phyloP scores from a whole-genome alignment of 495 filamentous ascomycete species.

The Extremus antarcticus region DNA sequence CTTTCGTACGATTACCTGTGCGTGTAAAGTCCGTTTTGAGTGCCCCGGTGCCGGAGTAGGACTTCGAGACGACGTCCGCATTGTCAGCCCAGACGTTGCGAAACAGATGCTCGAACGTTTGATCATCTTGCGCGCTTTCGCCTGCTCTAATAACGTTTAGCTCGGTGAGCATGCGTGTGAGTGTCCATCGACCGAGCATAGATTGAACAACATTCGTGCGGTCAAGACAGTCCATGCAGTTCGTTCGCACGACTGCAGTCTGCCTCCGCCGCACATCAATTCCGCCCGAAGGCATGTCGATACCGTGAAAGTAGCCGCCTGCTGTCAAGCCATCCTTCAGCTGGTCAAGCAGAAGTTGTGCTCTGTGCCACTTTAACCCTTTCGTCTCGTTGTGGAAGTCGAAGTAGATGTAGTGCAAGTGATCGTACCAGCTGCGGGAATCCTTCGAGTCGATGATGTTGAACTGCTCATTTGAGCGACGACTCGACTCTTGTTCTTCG shows the following conservation, averaged over 20 bases:
- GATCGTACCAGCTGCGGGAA: conserved; percentile 56
- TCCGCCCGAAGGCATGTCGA: conserved; percentile 68
- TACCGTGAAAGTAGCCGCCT: conserved; percentile 86
- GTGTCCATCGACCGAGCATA: conserved; percentile 76
- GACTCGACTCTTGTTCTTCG: conserved; percentile 48
- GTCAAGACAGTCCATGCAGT: conserved; percentile 98
- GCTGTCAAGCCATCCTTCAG: conserved; percentile 57
- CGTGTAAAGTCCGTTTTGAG: conserved; percentile 95
- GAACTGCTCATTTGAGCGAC: conserved; percentile 63
- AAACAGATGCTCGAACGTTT: conserved; percentile 74
- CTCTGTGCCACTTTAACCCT: conserved; percentile 84
- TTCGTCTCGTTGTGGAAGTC: conserved; percentile 98
- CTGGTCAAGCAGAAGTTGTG: conserved; percentile 72
- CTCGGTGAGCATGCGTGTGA: conserved; percentile 80
- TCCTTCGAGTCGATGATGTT: conserved; percentile 57
- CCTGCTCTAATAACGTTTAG: conserved; percentile 61
- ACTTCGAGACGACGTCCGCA: conserved; percentile 82
- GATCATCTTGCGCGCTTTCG: conserved; percentile 58
- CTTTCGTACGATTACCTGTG: conserved; percentile 72
- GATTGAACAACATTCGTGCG: conserved; percentile 96
- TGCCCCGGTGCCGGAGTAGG: conserved; percentile 90
- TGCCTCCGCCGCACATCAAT: conserved; percentile 71
- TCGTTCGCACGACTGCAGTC: conserved; percentile 81
- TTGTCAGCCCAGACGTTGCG: conserved; percentile 98
- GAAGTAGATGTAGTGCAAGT: conserved; percentile 90